These are phyloP conservation scores for Astrephomene gubernaculifera DNA, from an alignment of 139 green algal species.

Conservation along the genomic window DNA sequence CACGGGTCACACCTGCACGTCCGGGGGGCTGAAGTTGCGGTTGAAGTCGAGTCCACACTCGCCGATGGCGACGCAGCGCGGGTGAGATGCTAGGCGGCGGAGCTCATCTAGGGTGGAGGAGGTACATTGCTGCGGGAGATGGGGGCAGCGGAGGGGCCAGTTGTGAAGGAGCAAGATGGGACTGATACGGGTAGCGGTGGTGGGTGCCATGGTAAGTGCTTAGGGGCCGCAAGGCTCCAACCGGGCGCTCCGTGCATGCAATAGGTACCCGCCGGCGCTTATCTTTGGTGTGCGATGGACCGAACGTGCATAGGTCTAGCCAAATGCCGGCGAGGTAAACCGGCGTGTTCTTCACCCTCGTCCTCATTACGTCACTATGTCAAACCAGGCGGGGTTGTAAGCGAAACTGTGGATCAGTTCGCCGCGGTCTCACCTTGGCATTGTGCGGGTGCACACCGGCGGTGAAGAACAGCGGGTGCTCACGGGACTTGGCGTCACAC, in stretches of 20 bases:
- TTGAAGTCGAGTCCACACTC: conserved; percentile 89
- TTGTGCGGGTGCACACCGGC: conserved; percentile 84
- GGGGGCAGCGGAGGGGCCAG: not conserved
- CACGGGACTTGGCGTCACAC: conserved; percentile 13
- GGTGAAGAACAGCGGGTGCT: conserved; percentile 76
- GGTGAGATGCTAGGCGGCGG: conserved; percentile 54
- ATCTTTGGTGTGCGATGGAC: too few relatives aligned
- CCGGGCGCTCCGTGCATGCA: too few relatives aligned
- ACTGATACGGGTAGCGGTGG: too few relatives aligned
- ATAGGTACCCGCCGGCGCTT: too few relatives aligned
- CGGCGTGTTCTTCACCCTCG: too few relatives aligned
- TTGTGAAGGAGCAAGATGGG: too few relatives aligned
- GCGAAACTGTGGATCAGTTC: not conserved
- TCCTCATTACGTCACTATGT: too few relatives aligned
- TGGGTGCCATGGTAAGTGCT: too few relatives aligned
- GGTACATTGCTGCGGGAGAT: conserved; percentile 52
- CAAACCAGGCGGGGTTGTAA: not conserved
- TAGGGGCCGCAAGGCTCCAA: too few relatives aligned
- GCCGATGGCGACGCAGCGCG: conserved; percentile 59
- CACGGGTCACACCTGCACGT: conserved; percentile 64
- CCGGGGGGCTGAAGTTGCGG: conserved; percentile 78
- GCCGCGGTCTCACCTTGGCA: conserved; percentile 68
- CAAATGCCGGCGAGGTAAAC: too few relatives aligned
- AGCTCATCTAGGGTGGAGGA: conserved; percentile 60
- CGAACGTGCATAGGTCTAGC: too few relatives aligned